phyloP scores from a whole-genome alignment of 768 basidiomycete genomes.

The Mycena albidolilacea region DNA sequence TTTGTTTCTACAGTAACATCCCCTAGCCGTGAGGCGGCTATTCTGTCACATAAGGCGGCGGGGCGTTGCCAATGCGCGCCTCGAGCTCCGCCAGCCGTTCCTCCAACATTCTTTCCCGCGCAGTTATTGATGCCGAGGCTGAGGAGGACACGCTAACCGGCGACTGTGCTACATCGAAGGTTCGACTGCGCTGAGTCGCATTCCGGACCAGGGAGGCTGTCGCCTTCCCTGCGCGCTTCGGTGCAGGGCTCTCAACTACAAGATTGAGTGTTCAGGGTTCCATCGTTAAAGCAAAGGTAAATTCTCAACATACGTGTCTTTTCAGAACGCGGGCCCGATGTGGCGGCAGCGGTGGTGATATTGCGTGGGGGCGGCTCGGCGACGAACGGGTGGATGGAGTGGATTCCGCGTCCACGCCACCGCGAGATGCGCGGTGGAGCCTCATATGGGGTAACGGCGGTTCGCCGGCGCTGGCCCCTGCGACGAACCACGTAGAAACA shows the following conservation, averaged over 20 bases:
- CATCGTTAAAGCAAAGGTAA: not conserved
- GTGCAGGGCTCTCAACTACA: slow-evolving; percentile 3
- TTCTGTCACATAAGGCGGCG: not conserved
- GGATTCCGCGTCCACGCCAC: not conserved
- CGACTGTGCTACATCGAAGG: not conserved
- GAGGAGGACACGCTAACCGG: not conserved
- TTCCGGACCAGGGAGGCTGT: not conserved
- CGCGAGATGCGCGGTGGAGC: no score
- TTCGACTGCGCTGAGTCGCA: not conserved
- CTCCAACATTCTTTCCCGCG: slow-evolving; percentile 18
- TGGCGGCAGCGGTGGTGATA: not conserved
- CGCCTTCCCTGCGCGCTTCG: slow-evolving; percentile 3
- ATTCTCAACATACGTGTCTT: slow-evolving; percentile 8
- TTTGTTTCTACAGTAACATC: not conserved
- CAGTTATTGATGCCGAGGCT: not conserved
- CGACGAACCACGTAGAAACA: slow-evolving; percentile 7
- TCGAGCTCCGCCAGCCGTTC: slow-evolving; percentile 19
- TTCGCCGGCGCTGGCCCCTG: not conserved
- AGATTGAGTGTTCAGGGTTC: not conserved
- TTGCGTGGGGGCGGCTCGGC: not conserved
- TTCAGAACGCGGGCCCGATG: not conserved
- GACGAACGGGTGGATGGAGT: slow-evolving; percentile 3
- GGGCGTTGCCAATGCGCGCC: not conserved
- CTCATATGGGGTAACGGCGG: not conserved
- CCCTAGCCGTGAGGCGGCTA: not conserved